A percentile compares a stretch with the other conserved stretches of the same genome.
phyloP scores from a whole-genome alignment of 2,329 filamentous ascomycete species.

The Venturia aucupariae region DNA sequence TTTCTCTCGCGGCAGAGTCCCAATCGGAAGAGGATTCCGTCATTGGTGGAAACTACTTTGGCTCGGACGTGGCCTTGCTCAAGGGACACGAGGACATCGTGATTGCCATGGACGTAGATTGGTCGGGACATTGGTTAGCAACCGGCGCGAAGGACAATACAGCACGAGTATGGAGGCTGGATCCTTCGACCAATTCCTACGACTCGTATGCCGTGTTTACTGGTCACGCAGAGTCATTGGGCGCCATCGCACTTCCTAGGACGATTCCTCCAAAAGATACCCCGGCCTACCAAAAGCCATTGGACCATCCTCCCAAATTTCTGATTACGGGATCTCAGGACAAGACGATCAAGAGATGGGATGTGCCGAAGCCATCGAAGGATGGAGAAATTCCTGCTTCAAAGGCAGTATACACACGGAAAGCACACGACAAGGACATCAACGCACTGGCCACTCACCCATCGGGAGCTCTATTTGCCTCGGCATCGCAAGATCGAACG shows the following conservation, averaged over 20 bases:
- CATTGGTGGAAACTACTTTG: slow-evolving; percentile 57
- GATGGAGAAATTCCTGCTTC: slow-evolving; percentile 40
- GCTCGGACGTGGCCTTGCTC: slow-evolving; percentile 76
- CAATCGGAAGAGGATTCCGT: slow-evolving; percentile 23
- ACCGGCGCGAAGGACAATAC: slow-evolving; percentile 97
- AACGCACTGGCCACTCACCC: slow-evolving; percentile 82
- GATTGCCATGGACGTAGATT: slow-evolving; percentile 87
- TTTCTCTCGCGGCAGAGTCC: slow-evolving; percentile 51
- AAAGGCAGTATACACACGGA: slow-evolving; percentile 73
- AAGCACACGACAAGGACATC: slow-evolving; percentile 98
- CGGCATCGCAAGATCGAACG: slow-evolving; percentile 90
- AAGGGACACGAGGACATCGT: slow-evolving; percentile 93
- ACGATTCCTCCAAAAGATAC: slow-evolving; percentile 58
- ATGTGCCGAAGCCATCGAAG: slow-evolving; percentile 43
- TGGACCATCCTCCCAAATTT: slow-evolving; percentile 73
- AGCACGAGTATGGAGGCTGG: slow-evolving; percentile 80
- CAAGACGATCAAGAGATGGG: slow-evolving; percentile 91
- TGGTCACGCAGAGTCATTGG: slow-evolving; percentile 88
- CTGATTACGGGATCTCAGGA: slow-evolving; percentile 91
- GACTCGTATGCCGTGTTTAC: slow-evolving; percentile 61
- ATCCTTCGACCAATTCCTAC: slow-evolving; percentile 61
- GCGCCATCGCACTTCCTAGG: slow-evolving; percentile 77
- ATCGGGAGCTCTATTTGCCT: slow-evolving; percentile 73
- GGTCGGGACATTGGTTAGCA: slow-evolving; percentile 93
- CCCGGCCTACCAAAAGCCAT: slow-evolving; percentile 60